A percentile compares a stretch with the other conserved stretches of the same genome.
These are phyloP conservation scores for Apiotrichum domesticum DNA, from an alignment of 1,284 basidiomycete species.

Conservation along the genomic window DNA sequence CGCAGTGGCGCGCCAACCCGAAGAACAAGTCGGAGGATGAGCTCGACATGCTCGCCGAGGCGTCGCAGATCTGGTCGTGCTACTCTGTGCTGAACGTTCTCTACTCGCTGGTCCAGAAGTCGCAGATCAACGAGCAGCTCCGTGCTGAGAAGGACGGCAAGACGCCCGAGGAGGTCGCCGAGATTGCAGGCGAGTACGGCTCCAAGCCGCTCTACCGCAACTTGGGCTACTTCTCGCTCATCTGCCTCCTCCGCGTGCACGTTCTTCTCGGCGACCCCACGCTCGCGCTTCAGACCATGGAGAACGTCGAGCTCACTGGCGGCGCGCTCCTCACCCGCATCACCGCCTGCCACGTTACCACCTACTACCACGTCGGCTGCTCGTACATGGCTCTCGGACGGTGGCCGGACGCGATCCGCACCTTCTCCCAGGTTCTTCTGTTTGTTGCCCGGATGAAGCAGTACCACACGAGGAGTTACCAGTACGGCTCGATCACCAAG, in stretches of 20 bases:
- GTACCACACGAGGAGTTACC: conserved; percentile 92
- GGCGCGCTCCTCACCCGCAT: conserved; percentile 76
- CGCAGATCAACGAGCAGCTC: conserved; percentile 89
- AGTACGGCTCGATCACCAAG: conserved; percentile 98
- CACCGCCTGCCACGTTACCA: conserved; percentile 79
- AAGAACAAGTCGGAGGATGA: conserved; percentile 87
- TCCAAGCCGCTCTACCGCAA: conserved; percentile 82
- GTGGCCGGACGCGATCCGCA: conserved; percentile 90
- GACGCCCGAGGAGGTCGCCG: conserved; percentile 70
- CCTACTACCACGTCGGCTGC: conserved; percentile 90
- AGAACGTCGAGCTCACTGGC: conserved; percentile 82
- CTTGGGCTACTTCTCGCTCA: conserved; percentile 96
- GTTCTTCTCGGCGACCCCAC: conserved; percentile 93
- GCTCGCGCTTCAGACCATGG: conserved; percentile 83
- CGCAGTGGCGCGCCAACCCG: conserved; percentile 80
- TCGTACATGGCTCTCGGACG: conserved; percentile 92
- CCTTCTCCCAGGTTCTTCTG: conserved; percentile 87
- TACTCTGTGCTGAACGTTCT: conserved; percentile 97
- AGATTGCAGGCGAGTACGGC: conserved; percentile 88
- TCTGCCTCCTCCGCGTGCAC: conserved; percentile 91
- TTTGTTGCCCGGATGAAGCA: conserved; percentile 88
- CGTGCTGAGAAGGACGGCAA: conserved; percentile 72
- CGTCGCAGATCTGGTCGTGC: conserved; percentile 85
- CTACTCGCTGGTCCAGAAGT: conserved; percentile 97
- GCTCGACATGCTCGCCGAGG: conserved; percentile 65